Percentiles rank a stretch among this genome's conserved stretches.
phyloP scores from a whole-genome alignment of 768 basidiomycete species.

The Pisolithus albus region DNA sequence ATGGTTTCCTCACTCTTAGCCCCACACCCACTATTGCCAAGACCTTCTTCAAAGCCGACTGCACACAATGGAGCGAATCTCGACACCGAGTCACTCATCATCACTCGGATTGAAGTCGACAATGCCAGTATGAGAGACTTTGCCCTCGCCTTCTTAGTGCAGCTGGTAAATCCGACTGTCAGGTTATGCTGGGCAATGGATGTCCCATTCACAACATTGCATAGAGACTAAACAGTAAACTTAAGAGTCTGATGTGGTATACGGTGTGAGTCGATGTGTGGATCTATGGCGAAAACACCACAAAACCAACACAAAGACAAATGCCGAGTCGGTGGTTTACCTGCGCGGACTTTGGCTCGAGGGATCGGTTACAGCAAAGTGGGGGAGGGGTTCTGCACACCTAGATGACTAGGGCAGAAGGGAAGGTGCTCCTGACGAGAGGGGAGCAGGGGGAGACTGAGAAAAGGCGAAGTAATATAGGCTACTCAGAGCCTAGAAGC shows the following conservation, averaged over 20 bases:
- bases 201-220: conserved; percentile 94
- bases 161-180: conserved; percentile 89
- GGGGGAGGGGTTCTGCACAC: too few relatives aligned
- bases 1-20: conserved; percentile 56
- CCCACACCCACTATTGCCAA: conserved; percentile 73
- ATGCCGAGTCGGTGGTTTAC: too few relatives aligned
- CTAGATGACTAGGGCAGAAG: too few relatives aligned
- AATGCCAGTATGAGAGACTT: conserved; percentile 96
- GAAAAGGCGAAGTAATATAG: too few relatives aligned
- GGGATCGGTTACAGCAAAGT: too few relatives aligned
- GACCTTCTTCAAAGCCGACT: conserved; percentile 94
- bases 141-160: conserved; percentile 86
- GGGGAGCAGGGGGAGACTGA: too few relatives aligned
- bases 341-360: too few relatives aligned
- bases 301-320: too few relatives aligned
- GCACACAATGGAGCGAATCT: conserved; percentile 52
- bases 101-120: conserved; percentile 96
- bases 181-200: conserved; percentile 86
- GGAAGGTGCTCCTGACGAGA: too few relatives aligned
- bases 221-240: conserved; percentile 94
- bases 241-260: conserved; percentile 79
- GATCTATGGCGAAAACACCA: too few relatives aligned
- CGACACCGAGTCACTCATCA: conserved; percentile 84
- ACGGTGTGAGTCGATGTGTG: too few relatives aligned
- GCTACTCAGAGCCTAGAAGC: too few relatives aligned